Evolutionary conservation across 2,329 filamentous ascomycete genomes (phyloP).

Genomic region (Talaromyces sp.): DNA sequence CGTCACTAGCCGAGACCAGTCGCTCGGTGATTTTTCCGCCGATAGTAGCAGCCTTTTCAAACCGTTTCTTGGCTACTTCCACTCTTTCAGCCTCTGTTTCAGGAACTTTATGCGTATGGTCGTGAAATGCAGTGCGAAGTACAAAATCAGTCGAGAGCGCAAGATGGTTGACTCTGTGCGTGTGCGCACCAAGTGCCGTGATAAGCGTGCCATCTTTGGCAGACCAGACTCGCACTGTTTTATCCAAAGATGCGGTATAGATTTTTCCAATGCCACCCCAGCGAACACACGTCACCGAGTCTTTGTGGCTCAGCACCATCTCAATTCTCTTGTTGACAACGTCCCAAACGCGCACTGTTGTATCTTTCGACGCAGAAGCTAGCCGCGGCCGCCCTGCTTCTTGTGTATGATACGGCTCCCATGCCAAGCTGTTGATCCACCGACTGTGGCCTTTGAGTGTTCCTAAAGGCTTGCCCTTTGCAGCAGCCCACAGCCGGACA

Average conservation of each 20-base stretch:
- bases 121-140: conserved; percentile 77
- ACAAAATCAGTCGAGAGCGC: conserved; percentile 90
- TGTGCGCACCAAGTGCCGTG: conserved; percentile 74
- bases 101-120: conserved; percentile 71
- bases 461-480: conserved; percentile 69
- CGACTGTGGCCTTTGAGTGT: conserved; percentile 80
- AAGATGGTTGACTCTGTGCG: conserved; percentile 93
- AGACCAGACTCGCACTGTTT: conserved; percentile 88
- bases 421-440: conserved; percentile 80
- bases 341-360: conserved; percentile 82
- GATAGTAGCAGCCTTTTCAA: conserved; percentile 76
- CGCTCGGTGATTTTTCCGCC: conserved; percentile 74
- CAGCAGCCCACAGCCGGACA: conserved; percentile 82
- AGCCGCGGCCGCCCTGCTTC: conserved; percentile 66
- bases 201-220: conserved; percentile 70
- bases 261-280: conserved; percentile 89
- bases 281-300: conserved; percentile 79
- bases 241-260: conserved; percentile 84
- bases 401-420: conserved; percentile 91
- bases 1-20: conserved; percentile 84
- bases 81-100: conserved; percentile 64
- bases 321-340: conserved; percentile 73
- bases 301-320: conserved; percentile 79
- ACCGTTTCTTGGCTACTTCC: conserved; percentile 71
- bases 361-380: conserved; percentile 84